phyloP scores from a whole-genome alignment of 2,329 filamentous ascomycete genomes.

The Falciphora oryzae region DNA sequence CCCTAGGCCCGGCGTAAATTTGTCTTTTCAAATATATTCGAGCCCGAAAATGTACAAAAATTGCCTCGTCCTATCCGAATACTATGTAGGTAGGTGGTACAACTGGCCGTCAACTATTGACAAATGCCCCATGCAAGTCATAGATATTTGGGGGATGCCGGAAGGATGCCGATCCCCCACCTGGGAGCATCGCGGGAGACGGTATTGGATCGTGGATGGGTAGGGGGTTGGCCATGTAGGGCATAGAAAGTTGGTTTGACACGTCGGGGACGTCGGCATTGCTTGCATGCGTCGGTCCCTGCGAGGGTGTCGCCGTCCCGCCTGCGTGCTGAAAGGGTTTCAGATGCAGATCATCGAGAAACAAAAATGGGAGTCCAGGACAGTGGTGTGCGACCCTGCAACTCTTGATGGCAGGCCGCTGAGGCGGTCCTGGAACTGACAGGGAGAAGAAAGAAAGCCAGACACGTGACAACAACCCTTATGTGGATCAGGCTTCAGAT shows the following conservation, averaged over 20 bases:
- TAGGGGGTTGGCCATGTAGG: not conserved
- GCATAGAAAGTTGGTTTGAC: not conserved
- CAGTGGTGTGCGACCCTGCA: not conserved
- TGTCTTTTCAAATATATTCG: too few species aligned
- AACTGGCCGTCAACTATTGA: too few species aligned
- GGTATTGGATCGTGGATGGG: not conserved
- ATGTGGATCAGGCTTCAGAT: slow-evolving; percentile 12
- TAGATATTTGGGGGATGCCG: too few species aligned
- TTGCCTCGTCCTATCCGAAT: too few species aligned
- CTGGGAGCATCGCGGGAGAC: not conserved
- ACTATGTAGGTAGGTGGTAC: too few species aligned
- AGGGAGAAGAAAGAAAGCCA: not conserved
- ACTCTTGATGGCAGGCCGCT: not conserved
- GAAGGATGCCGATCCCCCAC: too few species aligned
- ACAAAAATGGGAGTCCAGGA: not conserved
- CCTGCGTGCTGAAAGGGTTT: not conserved
- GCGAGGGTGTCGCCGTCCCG: not conserved
- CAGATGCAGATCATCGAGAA: not conserved
- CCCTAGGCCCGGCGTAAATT: too few species aligned
- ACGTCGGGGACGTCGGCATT: not conserved
- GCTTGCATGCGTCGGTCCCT: not conserved
- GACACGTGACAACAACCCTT: not conserved
- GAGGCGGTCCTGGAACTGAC: not conserved
- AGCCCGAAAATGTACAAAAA: too few species aligned
- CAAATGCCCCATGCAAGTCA: too few species aligned